phyloP scores from a whole-genome alignment of 768 basidiomycete species.

The Tricholoma sp. region DNA sequence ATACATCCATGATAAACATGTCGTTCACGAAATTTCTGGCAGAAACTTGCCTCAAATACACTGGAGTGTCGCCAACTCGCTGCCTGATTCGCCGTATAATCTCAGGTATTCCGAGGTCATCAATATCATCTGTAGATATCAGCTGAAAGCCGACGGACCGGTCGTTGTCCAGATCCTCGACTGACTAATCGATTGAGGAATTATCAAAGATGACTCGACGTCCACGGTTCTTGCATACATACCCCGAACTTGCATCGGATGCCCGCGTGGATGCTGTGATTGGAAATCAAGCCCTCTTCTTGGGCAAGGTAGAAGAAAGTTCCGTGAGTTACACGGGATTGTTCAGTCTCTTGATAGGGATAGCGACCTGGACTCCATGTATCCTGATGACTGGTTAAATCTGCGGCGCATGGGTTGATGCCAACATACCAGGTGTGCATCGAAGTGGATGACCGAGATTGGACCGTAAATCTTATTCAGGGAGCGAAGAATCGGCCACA shows the following conservation, averaged over 20 bases:
- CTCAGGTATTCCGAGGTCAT: slow-evolving; percentile 67
- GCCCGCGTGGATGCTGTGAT: slow-evolving; percentile 81
- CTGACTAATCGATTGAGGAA: slow-evolving; percentile 36
- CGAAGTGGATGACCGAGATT: slow-evolving; percentile 80
- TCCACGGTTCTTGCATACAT: slow-evolving; percentile 14
- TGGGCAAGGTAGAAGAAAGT: slow-evolving; percentile 81
- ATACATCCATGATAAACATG: background rate
- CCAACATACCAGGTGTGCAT: slow-evolving; percentile 44
- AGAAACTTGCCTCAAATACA: slow-evolving; percentile 63
- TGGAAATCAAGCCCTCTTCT: slow-evolving; percentile 71
- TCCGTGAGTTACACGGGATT: slow-evolving; percentile 75
- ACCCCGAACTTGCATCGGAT: slow-evolving; percentile 69
- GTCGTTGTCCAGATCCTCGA: slow-evolving; percentile 64
- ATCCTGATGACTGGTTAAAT: slow-evolving; percentile 34
- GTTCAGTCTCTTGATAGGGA: slow-evolving; percentile 52
- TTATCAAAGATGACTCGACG: slow-evolving; percentile 21
- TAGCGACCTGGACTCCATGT: slow-evolving; percentile 52
- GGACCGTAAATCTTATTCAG: slow-evolving; percentile 78
- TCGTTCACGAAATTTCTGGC: background rate
- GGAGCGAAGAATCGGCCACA: slow-evolving; percentile 79
- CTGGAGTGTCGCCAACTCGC: slow-evolving; percentile 69
- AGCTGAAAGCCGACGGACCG: slow-evolving; percentile 71
- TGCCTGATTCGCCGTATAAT: slow-evolving; percentile 68
- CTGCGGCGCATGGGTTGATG: slow-evolving; percentile 7
- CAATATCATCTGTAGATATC: slow-evolving; percentile 78